Conservation (phyloP, 2,329 filamentous ascomycete genomes). For the Monilinia laxa region DNA sequence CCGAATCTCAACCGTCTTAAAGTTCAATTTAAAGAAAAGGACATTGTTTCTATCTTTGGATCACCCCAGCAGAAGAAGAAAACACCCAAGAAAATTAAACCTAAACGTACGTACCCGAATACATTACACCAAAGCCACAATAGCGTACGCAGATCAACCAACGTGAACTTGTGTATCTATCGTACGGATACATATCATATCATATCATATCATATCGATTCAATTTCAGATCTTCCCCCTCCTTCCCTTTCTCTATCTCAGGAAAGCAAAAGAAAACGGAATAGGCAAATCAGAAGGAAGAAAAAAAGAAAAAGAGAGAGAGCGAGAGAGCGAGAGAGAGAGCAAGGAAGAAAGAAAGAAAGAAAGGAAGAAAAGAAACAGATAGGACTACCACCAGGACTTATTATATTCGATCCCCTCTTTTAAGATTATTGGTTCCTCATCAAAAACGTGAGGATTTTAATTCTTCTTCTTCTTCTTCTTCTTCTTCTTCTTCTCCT, state of each 20-base stretch:
- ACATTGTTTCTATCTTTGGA: slow-evolving; percentile 18
- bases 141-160: slow-evolving; percentile 16
- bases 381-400: neutral
- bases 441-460: neutral
- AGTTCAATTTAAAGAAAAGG: neutral
- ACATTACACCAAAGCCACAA: slow-evolving; percentile 18
- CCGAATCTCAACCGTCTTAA: slow-evolving; percentile 8
- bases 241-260: too few relatives aligned
- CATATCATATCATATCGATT: neutral
- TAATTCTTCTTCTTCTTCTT: neutral
- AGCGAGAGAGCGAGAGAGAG: too few relatives aligned
- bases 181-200: slow-evolving; percentile 12
- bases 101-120: slow-evolving; percentile 1
- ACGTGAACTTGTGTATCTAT: neutral
- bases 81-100: slow-evolving; percentile 5
- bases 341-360: too few relatives aligned
- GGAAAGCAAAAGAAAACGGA: too few relatives aligned
- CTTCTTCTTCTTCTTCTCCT: too few relatives aligned
- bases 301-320: too few relatives aligned
- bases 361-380: too few relatives aligned
- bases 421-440: neutral
- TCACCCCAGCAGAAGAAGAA: neutral
- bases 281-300: too few relatives aligned
- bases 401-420: neutral
- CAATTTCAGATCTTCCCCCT: neutral